phyloP scores from a whole-genome alignment of 2,329 filamentous ascomycete genomes.

The Lecanicillium sp. region DNA sequence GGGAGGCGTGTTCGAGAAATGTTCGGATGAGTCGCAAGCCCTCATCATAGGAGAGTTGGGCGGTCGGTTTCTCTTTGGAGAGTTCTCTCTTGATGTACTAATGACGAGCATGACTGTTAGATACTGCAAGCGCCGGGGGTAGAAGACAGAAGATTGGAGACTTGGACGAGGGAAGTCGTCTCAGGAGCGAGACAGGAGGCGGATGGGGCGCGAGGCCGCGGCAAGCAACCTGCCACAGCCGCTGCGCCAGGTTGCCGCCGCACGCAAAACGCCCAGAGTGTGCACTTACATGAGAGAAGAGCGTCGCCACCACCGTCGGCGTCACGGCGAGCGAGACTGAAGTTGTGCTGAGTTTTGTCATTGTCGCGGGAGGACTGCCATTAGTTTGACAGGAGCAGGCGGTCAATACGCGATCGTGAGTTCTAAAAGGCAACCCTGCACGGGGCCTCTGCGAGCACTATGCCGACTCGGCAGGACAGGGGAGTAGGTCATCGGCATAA shows the following conservation, averaged over 20 bases:
- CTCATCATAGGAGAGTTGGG: slow-evolving; percentile 90
- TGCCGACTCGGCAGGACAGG: too few species aligned
- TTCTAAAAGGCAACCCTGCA: too few species aligned
- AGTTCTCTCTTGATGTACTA: slow-evolving; percentile 79
- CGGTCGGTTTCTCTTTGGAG: slow-evolving; percentile 72
- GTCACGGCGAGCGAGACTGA: slow-evolving; percentile 78
- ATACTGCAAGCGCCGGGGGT: too few species aligned
- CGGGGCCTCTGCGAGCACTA: too few species aligned
- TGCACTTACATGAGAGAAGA: slow-evolving; percentile 70
- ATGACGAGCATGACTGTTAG: too few species aligned
- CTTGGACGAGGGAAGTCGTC: too few species aligned
- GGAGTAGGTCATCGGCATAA: too few species aligned
- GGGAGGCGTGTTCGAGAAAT: slow-evolving; percentile 78
- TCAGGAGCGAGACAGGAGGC: too few species aligned
- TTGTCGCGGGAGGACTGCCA: slow-evolving; percentile 27
- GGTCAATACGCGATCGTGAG: too few species aligned
- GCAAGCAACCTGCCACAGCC: too few species aligned
- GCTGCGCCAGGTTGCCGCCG: neutral
- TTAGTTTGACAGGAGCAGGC: neutral
- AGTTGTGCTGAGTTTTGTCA: slow-evolving; percentile 65
- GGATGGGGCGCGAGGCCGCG: neutral
- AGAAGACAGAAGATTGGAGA: too few species aligned
- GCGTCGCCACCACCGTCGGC: slow-evolving; percentile 79
- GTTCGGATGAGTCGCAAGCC: slow-evolving; percentile 80
- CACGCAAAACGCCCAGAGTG: neutral